phyloP scores from a whole-genome alignment of 2,329 filamentous ascomycete genomes.

The Epichloe coenophiala region DNA sequence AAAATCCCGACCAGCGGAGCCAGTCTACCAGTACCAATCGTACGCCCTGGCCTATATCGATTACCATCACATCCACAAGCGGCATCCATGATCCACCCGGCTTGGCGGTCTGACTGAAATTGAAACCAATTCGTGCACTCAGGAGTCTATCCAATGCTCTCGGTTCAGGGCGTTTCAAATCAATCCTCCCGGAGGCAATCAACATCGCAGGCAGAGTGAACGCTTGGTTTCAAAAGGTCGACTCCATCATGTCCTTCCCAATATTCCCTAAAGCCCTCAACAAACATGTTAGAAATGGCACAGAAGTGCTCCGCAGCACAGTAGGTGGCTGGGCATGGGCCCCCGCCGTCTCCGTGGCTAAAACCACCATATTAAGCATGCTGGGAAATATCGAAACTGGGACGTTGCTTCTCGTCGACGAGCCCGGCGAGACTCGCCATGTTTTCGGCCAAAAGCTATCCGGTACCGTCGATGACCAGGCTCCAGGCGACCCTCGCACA shows the following conservation, averaged over 20 bases:
- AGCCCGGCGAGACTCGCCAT: conserved; percentile 26
- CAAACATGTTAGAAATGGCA: conserved; percentile 3
- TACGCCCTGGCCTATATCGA: not conserved
- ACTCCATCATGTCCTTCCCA: not conserved
- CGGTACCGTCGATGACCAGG: conserved; percentile 20
- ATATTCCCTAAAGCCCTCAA: conserved; percentile 1
- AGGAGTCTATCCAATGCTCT: not conserved
- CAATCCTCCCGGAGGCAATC: not conserved
- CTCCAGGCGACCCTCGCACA: conserved; percentile 20
- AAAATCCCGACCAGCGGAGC: conserved; percentile 2
- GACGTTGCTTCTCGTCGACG: conserved; percentile 35
- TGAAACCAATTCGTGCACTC: not conserved
- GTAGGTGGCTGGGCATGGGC: conserved; percentile 34
- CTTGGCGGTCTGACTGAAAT: not conserved
- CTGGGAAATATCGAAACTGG: conserved; percentile 34
- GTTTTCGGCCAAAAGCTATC: conserved; percentile 33
- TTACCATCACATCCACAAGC: not conserved
- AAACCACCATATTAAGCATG: conserved; percentile 29
- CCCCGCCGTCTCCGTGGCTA: conserved; percentile 32
- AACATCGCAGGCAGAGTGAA: not conserved
- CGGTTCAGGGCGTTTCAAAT: not conserved
- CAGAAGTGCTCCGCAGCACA: conserved; percentile 26
- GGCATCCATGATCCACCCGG: not conserved
- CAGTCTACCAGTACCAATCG: not conserved
- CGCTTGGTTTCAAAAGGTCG: not conserved